Percentiles rank a stretch among this genome's conserved stretches.
phyloP scores from a whole-genome alignment of 2,329 filamentous ascomycete species.

The Thielaviopsis ethacetica region DNA sequence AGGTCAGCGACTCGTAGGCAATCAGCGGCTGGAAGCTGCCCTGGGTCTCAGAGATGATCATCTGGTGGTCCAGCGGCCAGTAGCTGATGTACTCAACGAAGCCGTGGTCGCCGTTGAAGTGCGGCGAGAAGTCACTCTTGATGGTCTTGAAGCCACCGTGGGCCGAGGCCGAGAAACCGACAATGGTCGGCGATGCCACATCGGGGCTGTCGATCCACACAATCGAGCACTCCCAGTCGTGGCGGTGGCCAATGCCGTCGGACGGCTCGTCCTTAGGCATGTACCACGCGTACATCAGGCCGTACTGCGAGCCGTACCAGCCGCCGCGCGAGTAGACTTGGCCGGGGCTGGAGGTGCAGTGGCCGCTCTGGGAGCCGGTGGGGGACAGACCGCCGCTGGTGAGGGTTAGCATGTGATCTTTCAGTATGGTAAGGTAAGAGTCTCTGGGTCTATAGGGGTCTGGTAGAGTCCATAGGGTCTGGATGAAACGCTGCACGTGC shows the following conservation, averaged over 20 bases:
- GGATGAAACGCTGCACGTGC: not conserved
- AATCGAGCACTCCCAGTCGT: constrained; percentile 25
- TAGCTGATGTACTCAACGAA: constrained; percentile 21
- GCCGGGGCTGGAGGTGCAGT: constrained; percentile 20
- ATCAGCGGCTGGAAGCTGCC: constrained; percentile 24
- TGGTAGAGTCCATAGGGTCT: too few relatives aligned
- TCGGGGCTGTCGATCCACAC: constrained; percentile 18
- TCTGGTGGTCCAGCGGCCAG: constrained; percentile 19
- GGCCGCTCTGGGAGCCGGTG: constrained; percentile 17
- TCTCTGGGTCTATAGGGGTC: not conserved
- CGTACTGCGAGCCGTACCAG: constrained; percentile 17
- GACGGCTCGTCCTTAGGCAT: constrained; percentile 28
- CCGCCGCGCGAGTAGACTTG: constrained; percentile 24
- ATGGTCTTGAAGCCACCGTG: constrained; percentile 22
- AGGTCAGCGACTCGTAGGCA: constrained; percentile 26
- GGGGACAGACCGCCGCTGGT: constrained; percentile 21
- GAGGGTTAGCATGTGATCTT: not conserved
- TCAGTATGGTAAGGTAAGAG: too few relatives aligned
- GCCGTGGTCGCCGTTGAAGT: constrained; percentile 12
- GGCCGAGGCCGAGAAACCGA: constrained; percentile 22
- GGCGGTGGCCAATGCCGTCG: constrained; percentile 20
- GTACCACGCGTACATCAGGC: constrained; percentile 29
- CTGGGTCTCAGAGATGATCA: constrained; percentile 21
- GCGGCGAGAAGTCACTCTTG: constrained; percentile 1
- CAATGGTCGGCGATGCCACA: constrained; percentile 17